Evolutionary conservation across 495 filamentous ascomycete species (phyloP).

Genomic region (Neurospora sp.): DNA sequence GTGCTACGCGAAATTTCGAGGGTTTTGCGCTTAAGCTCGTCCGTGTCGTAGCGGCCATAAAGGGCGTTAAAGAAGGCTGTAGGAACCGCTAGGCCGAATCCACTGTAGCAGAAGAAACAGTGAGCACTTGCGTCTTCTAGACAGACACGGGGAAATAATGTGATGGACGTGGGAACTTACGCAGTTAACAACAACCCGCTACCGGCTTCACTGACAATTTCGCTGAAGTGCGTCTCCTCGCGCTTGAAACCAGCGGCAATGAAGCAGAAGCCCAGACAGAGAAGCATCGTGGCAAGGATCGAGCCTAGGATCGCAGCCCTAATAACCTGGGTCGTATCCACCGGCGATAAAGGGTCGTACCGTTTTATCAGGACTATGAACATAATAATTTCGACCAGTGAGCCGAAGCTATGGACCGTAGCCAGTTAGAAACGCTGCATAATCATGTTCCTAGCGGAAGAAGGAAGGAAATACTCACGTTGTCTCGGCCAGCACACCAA

Average conservation of each 20-base stretch:
- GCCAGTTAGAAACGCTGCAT: not conserved
- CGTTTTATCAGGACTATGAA: slow-evolving; percentile 60
- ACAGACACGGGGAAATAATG: not conserved
- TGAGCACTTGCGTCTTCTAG: slow-evolving; percentile 2
- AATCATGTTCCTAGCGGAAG: not conserved
- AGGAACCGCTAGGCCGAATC: slow-evolving; percentile 73
- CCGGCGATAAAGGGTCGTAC: not conserved
- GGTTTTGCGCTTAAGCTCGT: not conserved
- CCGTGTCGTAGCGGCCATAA: slow-evolving; percentile 10
- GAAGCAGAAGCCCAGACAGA: slow-evolving; percentile 45
- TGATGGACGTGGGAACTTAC: slow-evolving; percentile 21
- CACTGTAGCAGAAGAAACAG: slow-evolving; percentile 23
- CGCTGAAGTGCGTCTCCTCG: slow-evolving; percentile 59
- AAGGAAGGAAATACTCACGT: slow-evolving; percentile 28
- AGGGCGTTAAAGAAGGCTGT: slow-evolving; percentile 65
- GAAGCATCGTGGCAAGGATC: slow-evolving; percentile 29
- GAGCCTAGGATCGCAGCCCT: slow-evolving; percentile 34
- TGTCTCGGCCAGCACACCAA: slow-evolving; percentile 69
- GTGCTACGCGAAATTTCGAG: not conserved
- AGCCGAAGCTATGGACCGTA: slow-evolving; percentile 40
- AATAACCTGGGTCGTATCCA: slow-evolving; percentile 58
- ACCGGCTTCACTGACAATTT: slow-evolving; percentile 71
- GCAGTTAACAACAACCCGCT: slow-evolving; percentile 73
- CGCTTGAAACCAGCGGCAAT: slow-evolving; percentile 61
- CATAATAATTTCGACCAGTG: slow-evolving; percentile 72